Conservation (phyloP, 352 stramenopile genomes). For the Phytophthora hybrid region DNA sequence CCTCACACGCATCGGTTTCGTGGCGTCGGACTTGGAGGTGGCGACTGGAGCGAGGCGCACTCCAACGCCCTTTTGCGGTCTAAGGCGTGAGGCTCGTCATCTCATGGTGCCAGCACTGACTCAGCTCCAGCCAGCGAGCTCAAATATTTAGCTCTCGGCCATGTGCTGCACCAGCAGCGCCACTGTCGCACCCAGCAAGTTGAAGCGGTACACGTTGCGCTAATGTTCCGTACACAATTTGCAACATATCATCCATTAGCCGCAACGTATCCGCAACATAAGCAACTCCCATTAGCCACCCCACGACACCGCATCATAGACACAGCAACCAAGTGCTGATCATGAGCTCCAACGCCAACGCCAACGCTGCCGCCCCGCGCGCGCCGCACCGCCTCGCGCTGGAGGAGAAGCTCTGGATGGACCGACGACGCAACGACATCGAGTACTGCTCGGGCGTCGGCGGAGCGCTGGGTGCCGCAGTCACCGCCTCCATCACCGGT, state of each 20-base stretch:
- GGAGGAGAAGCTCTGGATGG: conserved; percentile 87
- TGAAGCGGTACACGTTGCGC: conserved; percentile 11
- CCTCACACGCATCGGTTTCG: neutral
- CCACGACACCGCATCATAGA: conserved; percentile 20
- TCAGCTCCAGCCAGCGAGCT: conserved; percentile 1
- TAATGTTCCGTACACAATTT: neutral
- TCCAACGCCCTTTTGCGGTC: neutral
- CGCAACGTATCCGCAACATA: conserved; percentile 9
- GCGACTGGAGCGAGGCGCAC: conserved; percentile 15
- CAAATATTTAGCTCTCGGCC: conserved; percentile 20
- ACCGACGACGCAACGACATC: conserved; percentile 72
- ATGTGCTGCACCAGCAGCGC: conserved; percentile 14
- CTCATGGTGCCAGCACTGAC: conserved; percentile 9
- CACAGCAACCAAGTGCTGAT: conserved; percentile 5
- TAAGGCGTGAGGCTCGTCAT: conserved; percentile 20
- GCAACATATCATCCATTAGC: conserved; percentile 3
- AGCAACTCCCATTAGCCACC: neutral
- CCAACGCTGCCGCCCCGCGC: conserved; percentile 8
- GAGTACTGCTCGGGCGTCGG: conserved; percentile 74
- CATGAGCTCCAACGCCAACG: conserved; percentile 23
- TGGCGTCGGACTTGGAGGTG: conserved; percentile 23
- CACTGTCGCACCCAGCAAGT: neutral
- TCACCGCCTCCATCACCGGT: conserved; percentile 66
- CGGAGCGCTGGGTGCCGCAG: conserved; percentile 58
- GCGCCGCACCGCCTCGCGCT: conserved; percentile 63